Evolutionary conservation across 169 alveolate genomes (phyloP), one percentile per base, ranked within the genome.

Genomic region (Eimeria acervulina): DNA sequence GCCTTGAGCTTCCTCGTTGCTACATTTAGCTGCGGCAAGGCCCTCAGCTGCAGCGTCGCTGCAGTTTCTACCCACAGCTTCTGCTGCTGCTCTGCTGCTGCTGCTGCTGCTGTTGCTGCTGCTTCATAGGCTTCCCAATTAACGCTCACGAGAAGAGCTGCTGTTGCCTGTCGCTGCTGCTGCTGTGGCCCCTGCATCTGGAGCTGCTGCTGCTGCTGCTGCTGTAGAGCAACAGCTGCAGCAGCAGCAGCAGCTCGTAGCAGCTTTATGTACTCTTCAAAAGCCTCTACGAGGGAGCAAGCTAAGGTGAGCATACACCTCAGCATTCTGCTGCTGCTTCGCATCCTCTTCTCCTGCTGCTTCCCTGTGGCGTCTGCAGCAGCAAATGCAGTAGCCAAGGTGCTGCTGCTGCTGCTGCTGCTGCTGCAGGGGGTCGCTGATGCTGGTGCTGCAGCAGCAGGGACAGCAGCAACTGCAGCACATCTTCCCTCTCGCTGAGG

Each of bases 61-160:
- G 83, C 83, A 15, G 40, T 38, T 5, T 72, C 83, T 13, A 4
- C 17, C 83, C 83, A 72, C 83, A 26, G 83, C 83, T 31, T 42
- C 83, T 72, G 52, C 52, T 72, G 83, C 83, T 72, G 47, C 44
- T 13, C 83, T 72, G 83, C 83, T 72, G 83, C 83, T 72, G 83
- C 83, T n/a, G 52, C 52, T 31, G 47, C 52, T 72, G 83, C 36
- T 31, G n/a, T 72, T 19, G 47, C 33, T 13, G 40, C 83, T 13
- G 47, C 36, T 63, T 17, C 74, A 63, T 63, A 63, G 5, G 26
- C 74, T 63, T 8, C 74, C 74, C 74, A 63, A 6, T n/a, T 63
- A n/a, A 63, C 74, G 15, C 28, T 63, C 36, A 5, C 74, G 3
- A n/a, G 8, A 21, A 5, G 36, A n/a, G 74, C n/a, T 63, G 74